Conservation (phyloP, 176 grass and related monocot species). For the Themeda triandra region DNA sequence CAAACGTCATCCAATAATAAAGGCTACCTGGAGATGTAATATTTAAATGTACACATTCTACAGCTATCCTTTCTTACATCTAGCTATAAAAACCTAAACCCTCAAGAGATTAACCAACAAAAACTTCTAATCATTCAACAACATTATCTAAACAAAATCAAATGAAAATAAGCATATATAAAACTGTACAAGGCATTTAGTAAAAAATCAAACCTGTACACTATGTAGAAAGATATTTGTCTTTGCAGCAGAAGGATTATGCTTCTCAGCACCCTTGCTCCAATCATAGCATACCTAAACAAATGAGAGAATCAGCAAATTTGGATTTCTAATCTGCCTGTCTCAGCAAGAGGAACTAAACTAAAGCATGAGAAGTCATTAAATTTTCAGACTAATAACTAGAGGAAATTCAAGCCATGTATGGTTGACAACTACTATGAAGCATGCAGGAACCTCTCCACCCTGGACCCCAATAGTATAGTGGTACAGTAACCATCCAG, state of each 20-base stretch:
- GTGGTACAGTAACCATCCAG: neutral
- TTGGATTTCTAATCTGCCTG: neutral
- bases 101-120: neutral
- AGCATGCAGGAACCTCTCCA: neutral
- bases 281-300: slow-evolving; percentile 89
- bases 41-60: neutral
- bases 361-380: neutral
- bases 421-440: neutral
- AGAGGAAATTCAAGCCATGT: neutral
- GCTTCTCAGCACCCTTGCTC: slow-evolving; percentile 96
- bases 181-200: neutral
- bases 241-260: slow-evolving; percentile 83
- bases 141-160: neutral
- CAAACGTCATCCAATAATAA: slow-evolving; percentile 10
- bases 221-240: slow-evolving; percentile 90
- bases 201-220: slow-evolving; percentile 56
- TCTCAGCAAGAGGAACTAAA: neutral
- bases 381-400: slow-evolving; percentile 8
- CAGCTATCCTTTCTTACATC: neutral
- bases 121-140: neutral
- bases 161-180: neutral
- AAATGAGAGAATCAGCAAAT: slow-evolving; percentile 14
- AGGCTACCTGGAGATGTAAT: neutral
- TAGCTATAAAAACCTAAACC: neutral
- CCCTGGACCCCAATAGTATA: neutral